Evolutionary conservation across 257 asterid species (phyloP).

Genomic region (Gynochthodes officinalis): DNA sequence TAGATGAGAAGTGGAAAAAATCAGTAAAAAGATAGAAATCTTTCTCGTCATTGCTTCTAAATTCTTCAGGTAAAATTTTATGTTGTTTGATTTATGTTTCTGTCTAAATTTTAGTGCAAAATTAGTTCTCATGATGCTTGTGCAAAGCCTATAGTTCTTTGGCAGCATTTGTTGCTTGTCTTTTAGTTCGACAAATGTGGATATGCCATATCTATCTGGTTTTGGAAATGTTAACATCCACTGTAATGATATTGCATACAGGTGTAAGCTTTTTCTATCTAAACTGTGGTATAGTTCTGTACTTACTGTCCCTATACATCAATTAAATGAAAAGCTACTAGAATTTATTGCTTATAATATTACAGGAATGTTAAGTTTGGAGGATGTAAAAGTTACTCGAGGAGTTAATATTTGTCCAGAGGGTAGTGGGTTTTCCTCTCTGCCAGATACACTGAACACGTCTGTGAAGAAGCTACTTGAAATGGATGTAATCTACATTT

Average conservation of each 20-base stretch:
- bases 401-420: not conserved
- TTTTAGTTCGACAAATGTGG: not conserved
- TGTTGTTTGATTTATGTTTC: constrained; percentile 13
- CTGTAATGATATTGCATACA: not conserved
- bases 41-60: constrained; percentile 21
- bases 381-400: not conserved
- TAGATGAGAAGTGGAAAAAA: constrained; percentile 16
- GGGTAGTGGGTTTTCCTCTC: not conserved
- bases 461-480: not conserved
- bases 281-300: not conserved
- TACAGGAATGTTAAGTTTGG: not conserved
- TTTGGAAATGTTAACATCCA: not conserved
- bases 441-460: not conserved
- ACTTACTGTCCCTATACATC: not conserved
- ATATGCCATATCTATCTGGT: not conserved
- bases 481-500: not conserved
- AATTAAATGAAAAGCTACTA: not conserved
- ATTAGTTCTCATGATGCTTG: constrained; percentile 6
- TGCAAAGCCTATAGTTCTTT: constrained; percentile 6
- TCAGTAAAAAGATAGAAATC: constrained; percentile 11
- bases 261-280: not conserved
- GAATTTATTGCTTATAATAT: not conserved
- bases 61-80: constrained; percentile 21
- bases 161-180: not conserved
- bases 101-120: constrained; percentile 10